These are phyloP conservation scores for Pseudocercospora ulei DNA, from an alignment of 2,329 filamentous ascomycete species.

Conservation along the genomic window DNA sequence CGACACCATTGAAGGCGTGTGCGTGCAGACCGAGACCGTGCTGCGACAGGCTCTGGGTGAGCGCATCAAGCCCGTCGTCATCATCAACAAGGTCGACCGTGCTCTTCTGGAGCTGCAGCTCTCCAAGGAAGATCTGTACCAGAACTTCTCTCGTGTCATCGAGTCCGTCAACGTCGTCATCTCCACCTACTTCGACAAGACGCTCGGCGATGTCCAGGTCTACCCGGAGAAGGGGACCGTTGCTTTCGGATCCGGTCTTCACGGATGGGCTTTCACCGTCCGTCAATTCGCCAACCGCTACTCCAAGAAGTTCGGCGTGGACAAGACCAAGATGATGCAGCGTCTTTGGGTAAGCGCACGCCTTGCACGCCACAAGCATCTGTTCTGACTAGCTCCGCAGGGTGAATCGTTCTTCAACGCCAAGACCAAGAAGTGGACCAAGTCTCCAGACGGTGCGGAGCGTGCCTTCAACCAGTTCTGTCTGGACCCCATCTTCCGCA, in stretches of 20 bases:
- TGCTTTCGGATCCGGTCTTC: constrained; percentile 97
- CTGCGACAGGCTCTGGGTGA: constrained; percentile 97
- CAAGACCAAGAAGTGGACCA: constrained; percentile 99
- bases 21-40: constrained; percentile 99
- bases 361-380: background rate
- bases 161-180: constrained; percentile 99
- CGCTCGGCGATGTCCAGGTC: constrained; percentile 94
- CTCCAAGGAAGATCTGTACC: constrained; percentile 97
- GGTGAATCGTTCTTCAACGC: constrained; percentile 99
- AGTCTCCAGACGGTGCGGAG: constrained; percentile 84
- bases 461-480: constrained; percentile 99
- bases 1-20: constrained; percentile 99
- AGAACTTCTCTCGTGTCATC: constrained; percentile 98
- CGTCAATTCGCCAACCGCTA: constrained; percentile 93
- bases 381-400: constrained; percentile 33
- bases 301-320: constrained; percentile 99
- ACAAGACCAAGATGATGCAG: constrained; percentile 99
- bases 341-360: constrained; percentile 74
- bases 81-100: constrained; percentile 99
- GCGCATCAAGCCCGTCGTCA: constrained; percentile 98
- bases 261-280: constrained; percentile 99
- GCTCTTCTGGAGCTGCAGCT: constrained; percentile 98
- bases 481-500: constrained; percentile 98
- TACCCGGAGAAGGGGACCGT: constrained; percentile 97
- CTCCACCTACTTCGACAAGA: constrained; percentile 95